Percentiles rank a stretch among this genome's conserved stretches.
Evolutionary conservation across 2,329 filamentous ascomycete genomes (phyloP).

Genomic region (Fusarium sp.): DNA sequence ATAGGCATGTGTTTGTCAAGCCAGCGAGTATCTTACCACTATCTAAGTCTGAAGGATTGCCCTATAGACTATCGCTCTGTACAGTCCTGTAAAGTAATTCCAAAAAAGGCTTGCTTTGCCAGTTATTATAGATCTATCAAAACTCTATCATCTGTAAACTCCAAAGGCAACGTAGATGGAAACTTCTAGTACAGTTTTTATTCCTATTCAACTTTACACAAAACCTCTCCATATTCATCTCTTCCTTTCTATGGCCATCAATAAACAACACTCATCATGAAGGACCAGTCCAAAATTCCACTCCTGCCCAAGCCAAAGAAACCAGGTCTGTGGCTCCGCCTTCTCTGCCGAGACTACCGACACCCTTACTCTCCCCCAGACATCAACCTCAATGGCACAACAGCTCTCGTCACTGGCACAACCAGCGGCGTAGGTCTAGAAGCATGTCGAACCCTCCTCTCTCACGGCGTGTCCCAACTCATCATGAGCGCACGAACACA

Average conservation of each 20-base stretch:
- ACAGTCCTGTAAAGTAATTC: neutral
- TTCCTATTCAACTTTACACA: too few relatives aligned
- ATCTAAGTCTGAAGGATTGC: neutral
- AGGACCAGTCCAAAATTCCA: neutral
- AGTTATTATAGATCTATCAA: neutral
- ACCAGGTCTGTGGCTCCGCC: neutral
- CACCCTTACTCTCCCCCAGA: neutral
- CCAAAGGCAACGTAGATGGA: neutral
- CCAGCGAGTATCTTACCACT: neutral
- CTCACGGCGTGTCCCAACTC: neutral
- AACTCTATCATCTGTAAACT: neutral
- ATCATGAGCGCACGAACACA: neutral
- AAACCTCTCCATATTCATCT: neutral
- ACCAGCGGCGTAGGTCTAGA: constrained; percentile 1
- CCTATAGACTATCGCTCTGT: neutral
- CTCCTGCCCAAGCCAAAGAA: neutral
- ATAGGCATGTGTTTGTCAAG: neutral
- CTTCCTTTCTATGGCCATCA: neutral
- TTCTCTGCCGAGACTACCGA: neutral
- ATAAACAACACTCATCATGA: neutral
- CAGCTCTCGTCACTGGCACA: neutral
- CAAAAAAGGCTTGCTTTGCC: neutral
- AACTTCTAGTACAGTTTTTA: neutral
- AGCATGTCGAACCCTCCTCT: neutral
- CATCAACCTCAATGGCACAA: neutral